A percentile compares a stretch with the other conserved stretches of the same genome.
Conservation (phyloP, 148 eudicot genomes). For the Amaranthus cruentus region DNA sequence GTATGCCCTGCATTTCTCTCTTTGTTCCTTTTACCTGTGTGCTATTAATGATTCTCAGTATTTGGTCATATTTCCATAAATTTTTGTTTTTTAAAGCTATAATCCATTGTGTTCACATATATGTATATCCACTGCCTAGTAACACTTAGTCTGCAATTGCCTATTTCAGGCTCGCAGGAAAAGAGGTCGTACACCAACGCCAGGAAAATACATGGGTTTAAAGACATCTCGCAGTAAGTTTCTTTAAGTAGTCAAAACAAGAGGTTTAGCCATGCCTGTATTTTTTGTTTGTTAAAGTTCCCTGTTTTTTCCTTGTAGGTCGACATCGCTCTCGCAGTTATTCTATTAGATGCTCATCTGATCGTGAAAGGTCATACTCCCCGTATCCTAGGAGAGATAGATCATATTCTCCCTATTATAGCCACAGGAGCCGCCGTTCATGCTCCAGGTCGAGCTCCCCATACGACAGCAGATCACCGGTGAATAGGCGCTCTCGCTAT, state of each 20-base stretch:
- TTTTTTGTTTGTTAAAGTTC: not conserved
- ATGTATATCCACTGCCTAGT: not conserved
- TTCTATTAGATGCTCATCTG: slow-evolving; percentile 59
- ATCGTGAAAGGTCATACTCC: slow-evolving; percentile 57
- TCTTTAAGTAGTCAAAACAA: not conserved
- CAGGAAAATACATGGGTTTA: slow-evolving; percentile 85
- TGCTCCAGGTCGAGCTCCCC: slow-evolving; percentile 34
- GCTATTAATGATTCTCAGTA: not conserved
- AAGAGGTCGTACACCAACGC: slow-evolving; percentile 97
- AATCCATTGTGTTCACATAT: not conserved
- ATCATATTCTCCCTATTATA: slow-evolving; percentile 45
- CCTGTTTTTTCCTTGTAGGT: slow-evolving; percentile 24
- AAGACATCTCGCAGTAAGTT: slow-evolving; percentile 53
- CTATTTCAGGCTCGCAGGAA: slow-evolving; percentile 67
- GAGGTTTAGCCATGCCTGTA: not conserved
- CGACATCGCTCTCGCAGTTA: slow-evolving; percentile 50
- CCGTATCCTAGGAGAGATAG: slow-evolving; percentile 39
- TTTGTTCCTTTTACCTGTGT: slow-evolving; percentile 31
- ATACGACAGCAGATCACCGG: slow-evolving; percentile 46
- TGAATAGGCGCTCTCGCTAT: slow-evolving; percentile 31
- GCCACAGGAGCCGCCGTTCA: slow-evolving; percentile 20
- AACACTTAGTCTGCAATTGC: slow-evolving; percentile 2
- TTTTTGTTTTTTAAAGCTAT: not conserved
- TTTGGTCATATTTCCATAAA: not conserved
- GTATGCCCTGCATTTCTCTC: slow-evolving; percentile 94